phyloP scores from a whole-genome alignment of 2,329 filamentous ascomycete genomes.

The Lomentospora prolificans region DNA sequence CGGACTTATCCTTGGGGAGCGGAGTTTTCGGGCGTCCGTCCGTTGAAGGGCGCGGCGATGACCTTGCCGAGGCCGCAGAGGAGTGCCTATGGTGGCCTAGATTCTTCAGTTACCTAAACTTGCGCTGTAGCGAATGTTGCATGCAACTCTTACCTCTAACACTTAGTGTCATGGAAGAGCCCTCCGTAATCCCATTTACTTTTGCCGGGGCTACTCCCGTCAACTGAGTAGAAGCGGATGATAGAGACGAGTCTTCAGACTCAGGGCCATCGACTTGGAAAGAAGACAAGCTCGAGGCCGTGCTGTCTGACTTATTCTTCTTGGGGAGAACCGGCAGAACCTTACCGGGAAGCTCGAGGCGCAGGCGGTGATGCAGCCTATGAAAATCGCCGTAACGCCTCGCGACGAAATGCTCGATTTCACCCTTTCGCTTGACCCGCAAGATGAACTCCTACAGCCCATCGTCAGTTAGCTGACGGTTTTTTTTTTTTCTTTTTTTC shows the following conservation, averaged over 20 bases:
- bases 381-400: conserved; percentile 84
- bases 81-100: conserved; percentile 17
- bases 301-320: conserved; percentile 79
- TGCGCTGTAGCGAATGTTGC: no score
- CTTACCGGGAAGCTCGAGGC: conserved; percentile 82
- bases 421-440: conserved; percentile 68
- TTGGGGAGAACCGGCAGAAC: conserved; percentile 76
- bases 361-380: conserved; percentile 67
- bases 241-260: conserved; percentile 70
- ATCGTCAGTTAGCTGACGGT: neutral
- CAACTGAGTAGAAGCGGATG: conserved; percentile 64
- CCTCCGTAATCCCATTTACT: neutral
- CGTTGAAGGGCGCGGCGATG: conserved; percentile 12
- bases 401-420: conserved; percentile 69
- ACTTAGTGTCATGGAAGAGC: conserved; percentile 18
- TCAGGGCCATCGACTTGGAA: conserved; percentile 50
- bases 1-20: neutral
- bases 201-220: conserved; percentile 23
- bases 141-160: conserved; percentile 25
- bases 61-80: conserved; percentile 12
- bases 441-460: conserved; percentile 71
- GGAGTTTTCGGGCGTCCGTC: conserved; percentile 9
- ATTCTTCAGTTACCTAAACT: neutral
- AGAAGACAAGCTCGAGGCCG: conserved; percentile 46
- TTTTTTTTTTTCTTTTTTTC: neutral